Conservation (phyloP, 164 flowering plant genomes). For the Tinospora cordifolia region DNA sequence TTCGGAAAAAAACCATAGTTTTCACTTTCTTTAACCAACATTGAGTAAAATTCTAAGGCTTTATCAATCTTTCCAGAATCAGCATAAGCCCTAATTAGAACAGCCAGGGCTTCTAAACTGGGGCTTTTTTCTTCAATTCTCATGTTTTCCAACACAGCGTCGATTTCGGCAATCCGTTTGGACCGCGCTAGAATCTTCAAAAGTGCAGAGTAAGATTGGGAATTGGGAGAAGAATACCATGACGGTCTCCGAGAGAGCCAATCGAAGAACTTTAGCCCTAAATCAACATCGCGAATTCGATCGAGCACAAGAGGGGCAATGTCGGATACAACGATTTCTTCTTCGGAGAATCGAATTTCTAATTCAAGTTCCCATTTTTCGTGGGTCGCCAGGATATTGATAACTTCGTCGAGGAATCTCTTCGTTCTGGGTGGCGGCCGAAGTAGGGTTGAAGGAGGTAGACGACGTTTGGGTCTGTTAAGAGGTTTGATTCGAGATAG, state of each 20-base stretch:
- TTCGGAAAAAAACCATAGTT: slow-evolving; percentile 28
- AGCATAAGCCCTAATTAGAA: slow-evolving; percentile 42
- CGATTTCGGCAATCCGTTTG: slow-evolving; percentile 41
- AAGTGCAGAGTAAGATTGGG: slow-evolving; percentile 51
- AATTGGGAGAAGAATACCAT: slow-evolving; percentile 27
- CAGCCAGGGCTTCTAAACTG: slow-evolving; percentile 38
- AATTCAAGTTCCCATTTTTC: slow-evolving; percentile 35
- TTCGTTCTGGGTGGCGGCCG: slow-evolving; percentile 23
- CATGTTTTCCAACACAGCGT: slow-evolving; percentile 32
- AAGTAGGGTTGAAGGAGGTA: slow-evolving; percentile 9
- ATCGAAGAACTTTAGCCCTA: slow-evolving; percentile 54
- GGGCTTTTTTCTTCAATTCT: slow-evolving; percentile 29
- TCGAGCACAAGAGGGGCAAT: slow-evolving; percentile 56
- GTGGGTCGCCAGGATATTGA: slow-evolving; percentile 36
- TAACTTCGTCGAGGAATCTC: slow-evolving; percentile 30
- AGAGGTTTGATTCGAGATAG: slow-evolving; percentile 52
- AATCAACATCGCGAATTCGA: slow-evolving; percentile 30
- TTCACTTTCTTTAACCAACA: slow-evolving; percentile 14
- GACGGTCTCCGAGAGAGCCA: slow-evolving; percentile 27
- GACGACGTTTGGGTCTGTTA: slow-evolving; percentile 22
- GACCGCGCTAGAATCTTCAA: slow-evolving; percentile 49
- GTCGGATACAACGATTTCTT: slow-evolving; percentile 34
- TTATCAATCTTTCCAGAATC: slow-evolving; percentile 42
- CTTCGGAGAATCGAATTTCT: slow-evolving; percentile 29
- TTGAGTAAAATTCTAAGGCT: slow-evolving; percentile 40